Evolutionary conservation across 2,329 filamentous ascomycete species (phyloP).

Genomic region (Xylaria digitata): DNA sequence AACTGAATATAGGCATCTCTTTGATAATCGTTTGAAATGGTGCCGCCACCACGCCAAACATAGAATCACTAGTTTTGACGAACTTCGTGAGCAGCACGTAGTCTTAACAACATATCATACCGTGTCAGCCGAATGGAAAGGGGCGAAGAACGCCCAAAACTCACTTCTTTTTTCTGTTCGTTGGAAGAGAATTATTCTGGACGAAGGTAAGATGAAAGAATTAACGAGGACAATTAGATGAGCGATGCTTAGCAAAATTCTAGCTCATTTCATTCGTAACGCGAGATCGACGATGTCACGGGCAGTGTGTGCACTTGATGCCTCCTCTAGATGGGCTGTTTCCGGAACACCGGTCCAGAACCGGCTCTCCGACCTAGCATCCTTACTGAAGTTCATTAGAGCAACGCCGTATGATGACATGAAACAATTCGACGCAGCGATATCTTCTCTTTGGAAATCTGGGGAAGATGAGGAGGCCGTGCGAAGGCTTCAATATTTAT

Average conservation of each 20-base stretch:
- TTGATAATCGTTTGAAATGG: neutral
- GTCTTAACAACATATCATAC: conserved; percentile 25
- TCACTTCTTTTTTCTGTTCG: conserved; percentile 49
- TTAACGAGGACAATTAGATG: neutral
- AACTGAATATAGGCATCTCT: conserved; percentile 7
- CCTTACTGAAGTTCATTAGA: conserved; percentile 57
- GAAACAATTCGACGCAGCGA: conserved; percentile 54
- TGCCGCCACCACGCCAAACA: conserved; percentile 14
- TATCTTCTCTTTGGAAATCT: conserved; percentile 54
- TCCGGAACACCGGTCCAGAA: conserved; percentile 64
- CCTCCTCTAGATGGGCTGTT: conserved; percentile 57
- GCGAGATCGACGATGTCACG: conserved; percentile 49
- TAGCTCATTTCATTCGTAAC: conserved; percentile 58
- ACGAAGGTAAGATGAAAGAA: conserved; percentile 51
- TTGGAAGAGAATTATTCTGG: conserved; percentile 56
- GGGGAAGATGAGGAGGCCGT: conserved; percentile 53
- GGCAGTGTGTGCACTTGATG: conserved; percentile 54
- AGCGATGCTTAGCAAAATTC: neutral
- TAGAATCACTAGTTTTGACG: neutral
- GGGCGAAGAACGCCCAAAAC: too few species aligned
- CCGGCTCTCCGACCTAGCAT: conserved; percentile 54
- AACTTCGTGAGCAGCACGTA: neutral
- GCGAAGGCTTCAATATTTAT: conserved; percentile 54
- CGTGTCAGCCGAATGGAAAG: conserved; percentile 18
- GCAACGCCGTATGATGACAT: conserved; percentile 56